Evolutionary conservation across 495 filamentous ascomycete species (phyloP).

Genomic region (Tetracladium setigerum): DNA sequence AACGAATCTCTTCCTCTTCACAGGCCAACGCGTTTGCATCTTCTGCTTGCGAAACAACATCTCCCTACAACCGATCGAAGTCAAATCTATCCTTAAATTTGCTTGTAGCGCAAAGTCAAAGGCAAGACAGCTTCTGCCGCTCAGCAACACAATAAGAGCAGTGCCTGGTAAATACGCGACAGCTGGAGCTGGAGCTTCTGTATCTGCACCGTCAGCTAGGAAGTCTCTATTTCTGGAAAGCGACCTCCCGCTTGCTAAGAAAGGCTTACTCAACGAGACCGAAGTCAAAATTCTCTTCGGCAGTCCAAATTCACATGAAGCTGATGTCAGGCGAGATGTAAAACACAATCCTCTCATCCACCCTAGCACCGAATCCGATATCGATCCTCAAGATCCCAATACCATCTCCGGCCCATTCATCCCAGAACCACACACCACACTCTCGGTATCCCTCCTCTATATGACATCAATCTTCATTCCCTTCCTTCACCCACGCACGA

Average conservation of each 20-base stretch:
- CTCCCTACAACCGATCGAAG: slow-evolving; percentile 1
- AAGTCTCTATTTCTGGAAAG: too few species aligned
- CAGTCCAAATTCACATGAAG: not conserved
- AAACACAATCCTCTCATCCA: slow-evolving; percentile 6
- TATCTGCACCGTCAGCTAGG: too few species aligned
- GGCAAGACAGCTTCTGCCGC: too few species aligned
- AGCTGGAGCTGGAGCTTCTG: not conserved
- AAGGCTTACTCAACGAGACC: not conserved
- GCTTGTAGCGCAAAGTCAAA: too few species aligned
- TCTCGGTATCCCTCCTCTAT: not conserved
- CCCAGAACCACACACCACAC: not conserved
- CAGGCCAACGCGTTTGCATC: slow-evolving; percentile 3
- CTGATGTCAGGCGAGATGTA: not conserved
- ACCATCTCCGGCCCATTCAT: not conserved
- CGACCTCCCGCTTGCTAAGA: not conserved
- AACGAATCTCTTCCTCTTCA: slow-evolving; percentile 6
- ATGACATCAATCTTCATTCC: slow-evolving; percentile 3
- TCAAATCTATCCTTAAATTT: not conserved
- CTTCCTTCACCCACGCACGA: not conserved
- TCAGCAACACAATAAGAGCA: not conserved
- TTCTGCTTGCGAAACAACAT: slow-evolving; percentile 11
- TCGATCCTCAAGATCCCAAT: not conserved
- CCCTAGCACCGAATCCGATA: not conserved
- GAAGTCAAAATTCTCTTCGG: not conserved
- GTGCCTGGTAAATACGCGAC: not conserved